Conservation (phyloP, 306 rosid species). For the Notholithocarpus densiflorus region DNA sequence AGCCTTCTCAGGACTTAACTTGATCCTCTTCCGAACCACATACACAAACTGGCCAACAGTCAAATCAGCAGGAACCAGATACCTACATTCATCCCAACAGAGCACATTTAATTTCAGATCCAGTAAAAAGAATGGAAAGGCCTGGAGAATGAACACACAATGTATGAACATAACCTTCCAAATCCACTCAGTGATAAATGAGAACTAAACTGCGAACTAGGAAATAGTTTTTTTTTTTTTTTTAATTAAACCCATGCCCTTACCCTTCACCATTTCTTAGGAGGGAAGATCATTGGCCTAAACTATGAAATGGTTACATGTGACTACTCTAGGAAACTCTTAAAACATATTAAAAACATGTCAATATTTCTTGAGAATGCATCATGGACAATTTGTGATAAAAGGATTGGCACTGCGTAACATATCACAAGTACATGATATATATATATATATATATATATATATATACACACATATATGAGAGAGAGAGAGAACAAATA, state of each 20-base stretch:
- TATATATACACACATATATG: too few species aligned
- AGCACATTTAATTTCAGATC: too few species aligned
- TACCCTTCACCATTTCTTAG: too few species aligned
- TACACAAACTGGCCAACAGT: constrained; percentile 63
- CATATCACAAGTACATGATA: background rate
- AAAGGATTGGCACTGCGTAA: background rate
- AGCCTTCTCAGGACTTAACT: constrained; percentile 56
- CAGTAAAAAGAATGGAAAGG: background rate
- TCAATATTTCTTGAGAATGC: background rate
- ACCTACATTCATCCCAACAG: constrained; percentile 32
- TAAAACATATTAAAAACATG: background rate
- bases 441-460: too few species aligned
- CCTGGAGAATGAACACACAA: background rate
- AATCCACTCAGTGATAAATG: background rate
- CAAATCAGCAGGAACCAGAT: constrained; percentile 59
- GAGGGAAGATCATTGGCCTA: too few species aligned
- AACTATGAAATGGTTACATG: background rate
- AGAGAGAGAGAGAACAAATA: background rate
- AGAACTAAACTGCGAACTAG: background rate
- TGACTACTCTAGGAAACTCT: background rate
- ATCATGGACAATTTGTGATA: background rate
- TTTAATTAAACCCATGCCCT: too few species aligned
- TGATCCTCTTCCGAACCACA: constrained; percentile 59
- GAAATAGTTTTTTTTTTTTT: background rate
- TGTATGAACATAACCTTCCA: background rate